Percentiles rank a stretch among this genome's conserved stretches.
Conservation (phyloP, 176 grass and related monocot species). For the Luzula sylvatica region DNA sequence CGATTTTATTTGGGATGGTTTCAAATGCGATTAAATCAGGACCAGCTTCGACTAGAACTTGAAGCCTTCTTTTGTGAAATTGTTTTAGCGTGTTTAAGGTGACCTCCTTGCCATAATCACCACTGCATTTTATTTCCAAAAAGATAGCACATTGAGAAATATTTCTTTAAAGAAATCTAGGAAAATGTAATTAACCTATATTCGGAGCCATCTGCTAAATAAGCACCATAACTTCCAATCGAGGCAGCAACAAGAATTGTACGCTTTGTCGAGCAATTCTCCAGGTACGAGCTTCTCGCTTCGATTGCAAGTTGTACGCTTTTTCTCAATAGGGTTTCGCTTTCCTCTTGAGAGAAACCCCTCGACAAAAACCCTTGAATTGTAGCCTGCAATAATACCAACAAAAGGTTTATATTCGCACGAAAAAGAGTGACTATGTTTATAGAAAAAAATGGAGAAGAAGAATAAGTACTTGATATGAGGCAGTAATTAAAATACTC, state of each 20-base stretch:
- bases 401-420: background rate
- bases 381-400: conserved; percentile 22
- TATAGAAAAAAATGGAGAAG: background rate
- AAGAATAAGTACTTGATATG: conserved; percentile 18
- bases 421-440: conserved; percentile 3
- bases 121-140: conserved; percentile 18
- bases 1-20: conserved; percentile 51
- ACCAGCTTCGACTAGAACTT: conserved; percentile 41
- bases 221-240: conserved; percentile 44
- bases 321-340: conserved; percentile 36
- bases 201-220: conserved; percentile 47
- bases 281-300: conserved; percentile 33
- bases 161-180: too few species aligned
- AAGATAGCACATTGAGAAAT: background rate
- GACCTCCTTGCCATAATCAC: conserved; percentile 35
- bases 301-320: conserved; percentile 38
- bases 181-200: conserved; percentile 40
- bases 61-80: conserved; percentile 44
- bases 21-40: conserved; percentile 46
- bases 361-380: conserved; percentile 40
- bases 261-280: conserved; percentile 18
- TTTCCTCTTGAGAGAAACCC: conserved; percentile 41
- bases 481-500: conserved; percentile 34
- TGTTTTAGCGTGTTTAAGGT: conserved; percentile 39
- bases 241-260: conserved; percentile 39